Evolutionary conservation across 305 asterid species (phyloP), one percentile per base, ranked within the genome.

Genomic region (Fraxinus floribunda): DNA sequence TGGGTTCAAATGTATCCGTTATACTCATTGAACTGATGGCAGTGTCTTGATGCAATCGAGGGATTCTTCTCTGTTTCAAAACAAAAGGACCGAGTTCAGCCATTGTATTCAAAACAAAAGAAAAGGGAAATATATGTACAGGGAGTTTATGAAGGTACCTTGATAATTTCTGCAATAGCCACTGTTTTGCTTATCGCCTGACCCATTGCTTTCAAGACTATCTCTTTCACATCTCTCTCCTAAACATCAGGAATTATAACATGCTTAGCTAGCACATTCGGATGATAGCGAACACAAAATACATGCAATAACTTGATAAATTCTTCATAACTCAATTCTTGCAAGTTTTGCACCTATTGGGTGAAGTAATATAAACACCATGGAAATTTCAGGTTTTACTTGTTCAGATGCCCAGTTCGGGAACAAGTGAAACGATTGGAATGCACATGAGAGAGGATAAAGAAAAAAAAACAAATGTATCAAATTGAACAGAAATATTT

Each of bases 141-240:
- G 6, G 3, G 16, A 79, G 64, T 52, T 24, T 49, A 81, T n/a
- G 76, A 72, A 39, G 82, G 76, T 84, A 91, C 94, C 92, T 91
- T 89, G 72, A 91, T 88, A 73, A 91, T 87, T 89, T 91, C 94
- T 18, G 92, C 91, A 83, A 91, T 77, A 46, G 89, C 86, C 73
- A 91, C 92, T 20, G 91, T 83, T 89, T 91, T 91, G 71, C 92
- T 91, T 80, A 89, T 91, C 44, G 92, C 91, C 82, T 91, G 91
- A 38, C 92, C 94, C 91, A 87, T 91, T 64, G 91, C 92, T 86
- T 89, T 89, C 88, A 91, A 82, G 38, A 87, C 83, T 35, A 88
- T 82, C 84, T 91, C 92, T 36, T 85, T 83, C 79, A 71, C 89
- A 36, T 71, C 74, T 82, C 88, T 89, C 46, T 91, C 92, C 91